phyloP scores from a whole-genome alignment of 306 rosid genomes.

The Alnus rubra region DNA sequence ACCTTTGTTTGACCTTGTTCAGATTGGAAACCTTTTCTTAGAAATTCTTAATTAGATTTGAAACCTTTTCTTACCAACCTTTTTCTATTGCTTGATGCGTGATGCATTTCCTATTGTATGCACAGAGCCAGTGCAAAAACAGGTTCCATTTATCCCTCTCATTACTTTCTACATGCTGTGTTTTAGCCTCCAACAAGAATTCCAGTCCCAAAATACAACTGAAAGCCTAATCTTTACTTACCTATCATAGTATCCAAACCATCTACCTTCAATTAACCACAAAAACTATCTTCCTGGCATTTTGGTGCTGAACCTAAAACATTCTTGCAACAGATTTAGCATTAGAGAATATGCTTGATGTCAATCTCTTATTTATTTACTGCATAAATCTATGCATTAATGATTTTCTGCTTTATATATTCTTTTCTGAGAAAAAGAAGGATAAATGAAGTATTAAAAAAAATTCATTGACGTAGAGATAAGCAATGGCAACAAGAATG shows the following conservation, averaged over 20 bases:
- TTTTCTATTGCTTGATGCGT: not conserved
- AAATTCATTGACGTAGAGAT: not conserved
- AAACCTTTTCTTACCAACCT: not conserved
- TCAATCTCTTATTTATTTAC: not conserved
- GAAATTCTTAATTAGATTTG: not conserved
- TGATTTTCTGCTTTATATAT: not conserved
- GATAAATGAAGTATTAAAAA: not conserved
- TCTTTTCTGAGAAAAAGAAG: not conserved
- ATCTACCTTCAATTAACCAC: not conserved
- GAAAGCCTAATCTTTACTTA: not conserved
- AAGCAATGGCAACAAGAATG: not conserved
- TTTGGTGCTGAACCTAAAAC: not conserved
- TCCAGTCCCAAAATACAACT: not conserved
- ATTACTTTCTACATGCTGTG: not conserved
- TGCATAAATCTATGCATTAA: not conserved
- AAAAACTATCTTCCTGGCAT: not conserved
- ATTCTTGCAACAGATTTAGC: not conserved
- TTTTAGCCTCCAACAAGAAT: not conserved
- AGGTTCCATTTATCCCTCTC: not conserved
- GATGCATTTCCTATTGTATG: not conserved
- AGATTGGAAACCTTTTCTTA: not conserved
- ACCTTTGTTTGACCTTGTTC: not conserved
- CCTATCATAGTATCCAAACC: not conserved
- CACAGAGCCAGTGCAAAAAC: not conserved
- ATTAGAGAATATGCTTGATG: not conserved